A percentile compares a stretch with the other conserved stretches of the same genome.
Conservation (phyloP, 2,329 filamentous ascomycete genomes). For the Sporothrix mexicana region DNA sequence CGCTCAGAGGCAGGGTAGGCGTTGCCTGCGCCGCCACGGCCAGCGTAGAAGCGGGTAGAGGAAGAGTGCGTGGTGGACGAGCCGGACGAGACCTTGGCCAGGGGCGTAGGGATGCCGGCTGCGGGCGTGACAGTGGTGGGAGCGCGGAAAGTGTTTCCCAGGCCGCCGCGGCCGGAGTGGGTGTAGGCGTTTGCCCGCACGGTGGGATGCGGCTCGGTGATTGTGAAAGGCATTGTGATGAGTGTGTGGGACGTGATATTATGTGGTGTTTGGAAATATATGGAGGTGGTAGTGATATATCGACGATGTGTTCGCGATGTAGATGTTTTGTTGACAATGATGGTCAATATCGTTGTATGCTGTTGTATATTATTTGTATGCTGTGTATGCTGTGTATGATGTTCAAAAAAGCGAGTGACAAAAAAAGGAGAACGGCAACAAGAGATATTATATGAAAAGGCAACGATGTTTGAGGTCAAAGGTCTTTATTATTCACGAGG, state of each 20-base stretch:
- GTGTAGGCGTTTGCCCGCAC: conserved; percentile 54
- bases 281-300: not conserved
- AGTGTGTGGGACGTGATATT: not conserved
- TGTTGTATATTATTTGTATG: conserved; percentile 21
- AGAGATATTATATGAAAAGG: conserved; percentile 15
- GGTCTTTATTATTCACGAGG: not conserved
- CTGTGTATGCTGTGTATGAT: not conserved
- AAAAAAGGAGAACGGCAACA: not conserved
- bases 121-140: conserved; percentile 51
- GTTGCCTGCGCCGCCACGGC: conserved; percentile 72
- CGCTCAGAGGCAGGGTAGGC: conserved; percentile 59
- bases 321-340: not conserved
- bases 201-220: conserved; percentile 58
- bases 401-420: conserved; percentile 7
- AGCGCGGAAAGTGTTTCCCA: conserved; percentile 61
- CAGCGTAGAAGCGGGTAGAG: conserved; percentile 64
- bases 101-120: conserved; percentile 58
- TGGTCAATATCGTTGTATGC: not conserved
- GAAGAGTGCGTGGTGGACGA: conserved; percentile 48
- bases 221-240: conserved; percentile 51
- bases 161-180: conserved; percentile 62
- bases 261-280: not conserved
- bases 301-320: not conserved
- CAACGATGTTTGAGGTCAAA: not conserved
- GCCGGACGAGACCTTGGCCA: conserved; percentile 50